Base-by-base conservation (phyloP, 305 asterid genomes). In the Fraxinus latifolia region DNA sequence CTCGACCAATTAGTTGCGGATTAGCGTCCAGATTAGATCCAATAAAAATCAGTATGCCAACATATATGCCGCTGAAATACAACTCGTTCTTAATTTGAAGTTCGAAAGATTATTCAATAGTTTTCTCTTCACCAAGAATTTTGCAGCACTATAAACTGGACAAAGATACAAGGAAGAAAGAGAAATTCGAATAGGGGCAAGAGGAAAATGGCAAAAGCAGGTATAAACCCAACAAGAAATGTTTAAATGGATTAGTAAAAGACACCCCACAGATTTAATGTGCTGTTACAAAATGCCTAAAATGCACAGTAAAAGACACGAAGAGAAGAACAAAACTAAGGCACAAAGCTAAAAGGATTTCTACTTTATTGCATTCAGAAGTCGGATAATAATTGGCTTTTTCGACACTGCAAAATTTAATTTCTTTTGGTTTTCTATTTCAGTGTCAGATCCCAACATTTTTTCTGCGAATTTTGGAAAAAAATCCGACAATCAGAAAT, bases 401-500 rank as follows among this genome's bases (percentile, higher is more conserved):
- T 81, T 76, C 42, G 36, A 44, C 29, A 27, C 37, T 74, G 55
- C 29, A 67, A 5, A 34, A 0, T 5, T 5, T 75, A 27, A 33
- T 55, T 19, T 34, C 25, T 65, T 50, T 3, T 27, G 21, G 60
- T 42, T 21, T 68, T 25, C 19, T 29, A 68, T 67, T 80, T 84
- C 55, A 77, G 34, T 65, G 76, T 71, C 74, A 39, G 14, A 76
- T 60, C 36, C 15, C 3, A 42, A 42, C n/a, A 42, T 11, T 42
- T 42, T 42, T 9, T 42, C 15, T 37, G 32, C 76, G 74, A 53
- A 78, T 83, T 83, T 58, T 37, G 44, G 83, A 78, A 80, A 85
- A 85, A 88, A 87, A 84, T 68, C 88, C 87, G 84, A 87, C 88
- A 87, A 82, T 74, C 79, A 58, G 62, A 78, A 77, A 81, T 79